Conservation (phyloP, 1,284 basidiomycete genomes). For the Inonotus hispidus region DNA sequence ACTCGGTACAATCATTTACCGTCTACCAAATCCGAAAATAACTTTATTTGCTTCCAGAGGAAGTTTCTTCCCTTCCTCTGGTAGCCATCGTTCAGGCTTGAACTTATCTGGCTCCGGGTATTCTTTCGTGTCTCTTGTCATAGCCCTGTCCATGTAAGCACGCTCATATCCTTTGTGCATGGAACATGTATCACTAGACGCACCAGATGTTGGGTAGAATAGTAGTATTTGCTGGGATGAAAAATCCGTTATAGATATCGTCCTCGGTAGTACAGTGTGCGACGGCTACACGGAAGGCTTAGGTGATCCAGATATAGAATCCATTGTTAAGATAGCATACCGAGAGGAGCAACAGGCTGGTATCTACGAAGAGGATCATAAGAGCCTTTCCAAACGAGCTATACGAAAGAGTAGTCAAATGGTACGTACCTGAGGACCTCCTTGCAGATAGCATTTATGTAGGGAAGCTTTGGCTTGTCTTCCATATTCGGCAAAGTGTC, state of each 20-base stretch:
- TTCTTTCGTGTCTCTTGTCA: constrained; percentile 4
- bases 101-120: constrained; percentile 15
- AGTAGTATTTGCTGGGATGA: constrained; percentile 20
- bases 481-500: constrained; percentile 20
- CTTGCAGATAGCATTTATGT: constrained; percentile 19
- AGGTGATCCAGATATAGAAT: background rate
- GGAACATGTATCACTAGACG: background rate
- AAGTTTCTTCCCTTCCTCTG: background rate
- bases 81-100: constrained; percentile 14
- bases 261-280: constrained; percentile 18
- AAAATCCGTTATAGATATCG: constrained; percentile 20
- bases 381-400: background rate
- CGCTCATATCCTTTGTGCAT: background rate
- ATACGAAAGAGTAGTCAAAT: background rate
- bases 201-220: constrained; percentile 20
- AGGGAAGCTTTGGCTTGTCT: constrained; percentile 23
- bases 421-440: constrained; percentile 18
- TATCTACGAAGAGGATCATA: constrained; percentile 11
- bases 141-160: constrained; percentile 1
- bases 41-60: constrained; percentile 8
- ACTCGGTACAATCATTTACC: background rate
- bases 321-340: background rate
- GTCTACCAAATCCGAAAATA: constrained; percentile 14
- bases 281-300: constrained; percentile 1
- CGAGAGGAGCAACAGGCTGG: constrained; percentile 8